Base-by-base conservation (phyloP, 805 yeast genomes). In the Metschnikowia matae region DNA sequence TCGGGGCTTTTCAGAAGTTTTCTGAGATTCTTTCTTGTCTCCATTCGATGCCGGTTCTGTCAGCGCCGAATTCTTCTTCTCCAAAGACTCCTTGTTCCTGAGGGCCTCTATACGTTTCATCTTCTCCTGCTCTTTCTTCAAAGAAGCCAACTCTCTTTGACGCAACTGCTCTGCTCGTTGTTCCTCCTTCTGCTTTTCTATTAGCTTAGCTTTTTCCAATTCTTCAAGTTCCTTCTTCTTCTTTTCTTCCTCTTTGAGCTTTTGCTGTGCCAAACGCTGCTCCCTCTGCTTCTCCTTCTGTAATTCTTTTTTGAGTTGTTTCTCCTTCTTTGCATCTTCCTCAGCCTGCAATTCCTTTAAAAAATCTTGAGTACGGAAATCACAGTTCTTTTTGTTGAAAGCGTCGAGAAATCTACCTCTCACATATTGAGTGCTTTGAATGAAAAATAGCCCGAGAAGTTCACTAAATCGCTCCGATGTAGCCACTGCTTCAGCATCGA, bases 311-410 rank as follows among this genome's bases (percentile, higher is more conserved):
- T 82, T 83, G 62, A 83, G 80, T 59, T 84, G 87, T 53, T 78
- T 81, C 46, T 81, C 87, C 61, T 78, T 82, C 64, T 82, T 79
- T 42, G 82, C 81, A 44, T 69, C 70, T 54, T 83, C 85, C 65
- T 85, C 92, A 6, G 82, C 84, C 56, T 85, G 90, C 41, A 85
- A 70, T 60, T 86, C 92, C 61, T 78, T 82, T 52, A 86, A 73
- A 54, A 86, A 73, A 52, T 77, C 79, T 50, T 76, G 70, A 10
- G 85, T 78, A 51, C 84, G 76, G 58, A 87, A 94, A 52, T 85
- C 89, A 11, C 96, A 91, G 44, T 86, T 80, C 55, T 82, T 85
- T 59, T 85, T 91, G 54, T 87, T 86, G 62, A 84, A 90, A 0
- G 96, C 88, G 31, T 78, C 81, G 60, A 87, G 74, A 32, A 91